Conservation (phyloP, 1,139 yeast species). For the Magnusiomyces paraingens region DNA sequence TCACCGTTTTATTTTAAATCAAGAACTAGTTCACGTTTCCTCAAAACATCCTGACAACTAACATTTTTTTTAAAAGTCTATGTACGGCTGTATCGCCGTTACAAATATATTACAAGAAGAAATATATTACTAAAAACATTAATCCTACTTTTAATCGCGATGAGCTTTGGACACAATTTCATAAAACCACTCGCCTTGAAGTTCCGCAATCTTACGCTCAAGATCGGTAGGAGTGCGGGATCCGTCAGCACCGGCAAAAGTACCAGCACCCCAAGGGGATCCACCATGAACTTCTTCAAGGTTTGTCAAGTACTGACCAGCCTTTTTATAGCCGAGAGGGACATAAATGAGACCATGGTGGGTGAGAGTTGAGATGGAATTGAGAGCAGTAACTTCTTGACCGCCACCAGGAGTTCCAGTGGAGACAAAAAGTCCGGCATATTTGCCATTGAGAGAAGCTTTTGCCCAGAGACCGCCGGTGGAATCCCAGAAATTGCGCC, state of each 20-base stretch:
- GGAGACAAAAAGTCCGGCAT: conserved; percentile 67
- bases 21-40: too few species aligned
- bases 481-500: conserved; percentile 73
- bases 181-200: conserved; percentile 62
- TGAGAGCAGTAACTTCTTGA: conserved; percentile 64
- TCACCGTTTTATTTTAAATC: too few species aligned
- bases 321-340: conserved; percentile 71
- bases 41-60: too few species aligned
- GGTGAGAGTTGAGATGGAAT: conserved; percentile 57
- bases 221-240: conserved; percentile 62
- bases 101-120: too few species aligned
- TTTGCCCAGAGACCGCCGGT: conserved; percentile 80
- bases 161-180: conserved; percentile 33
- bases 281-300: conserved; percentile 73
- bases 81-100: too few species aligned
- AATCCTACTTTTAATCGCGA: too few species aligned
- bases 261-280: conserved; percentile 87
- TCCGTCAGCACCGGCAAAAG: conserved; percentile 73
- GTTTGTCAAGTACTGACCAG: conserved; percentile 52
- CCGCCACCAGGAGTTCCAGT: conserved; percentile 87
- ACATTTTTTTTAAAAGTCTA: too few species aligned
- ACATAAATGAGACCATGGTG: conserved; percentile 79
- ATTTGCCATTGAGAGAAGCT: conserved; percentile 70
- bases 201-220: conserved; percentile 56
- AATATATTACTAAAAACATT: too few species aligned